A percentile compares a stretch with the other conserved stretches of the same genome.
These are phyloP conservation scores for Trypanosoma lewisi DNA, from an alignment of 208 protist genomes.

Conservation along the genomic window DNA sequence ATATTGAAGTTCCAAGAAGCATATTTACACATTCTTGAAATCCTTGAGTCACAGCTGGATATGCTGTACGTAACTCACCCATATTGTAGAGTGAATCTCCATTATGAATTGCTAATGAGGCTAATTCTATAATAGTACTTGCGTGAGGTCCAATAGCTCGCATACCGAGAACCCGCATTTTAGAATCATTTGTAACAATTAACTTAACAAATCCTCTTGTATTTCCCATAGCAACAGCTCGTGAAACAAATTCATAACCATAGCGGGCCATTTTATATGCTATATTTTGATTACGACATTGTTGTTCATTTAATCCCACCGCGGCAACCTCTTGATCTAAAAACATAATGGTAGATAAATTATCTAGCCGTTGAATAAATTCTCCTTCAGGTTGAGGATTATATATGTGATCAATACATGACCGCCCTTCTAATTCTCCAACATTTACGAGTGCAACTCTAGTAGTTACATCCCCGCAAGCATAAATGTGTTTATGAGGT, in stretches of 20 bases:
- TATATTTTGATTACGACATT: slow-evolving; percentile 69
- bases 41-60: slow-evolving; percentile 82
- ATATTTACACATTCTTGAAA: slow-evolving; percentile 91
- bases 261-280: slow-evolving; percentile 87
- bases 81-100: slow-evolving; percentile 71
- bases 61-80: slow-evolving; percentile 68
- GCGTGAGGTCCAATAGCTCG: slow-evolving; percentile 85
- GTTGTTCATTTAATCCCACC: slow-evolving; percentile 87
- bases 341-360: slow-evolving; percentile 93
- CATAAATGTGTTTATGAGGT: slow-evolving; percentile 86
- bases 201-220: slow-evolving; percentile 89
- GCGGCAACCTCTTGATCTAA: slow-evolving; percentile 88
- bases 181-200: slow-evolving; percentile 85
- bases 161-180: slow-evolving; percentile 89
- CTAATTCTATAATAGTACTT: slow-evolving; percentile 87
- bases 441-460: slow-evolving; percentile 85
- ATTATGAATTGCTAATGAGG: slow-evolving; percentile 88
- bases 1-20: slow-evolving; percentile 78
- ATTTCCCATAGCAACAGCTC: slow-evolving; percentile 87
- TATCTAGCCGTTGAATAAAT: slow-evolving; percentile 64
- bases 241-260: slow-evolving; percentile 84
- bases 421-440: slow-evolving; percentile 75
- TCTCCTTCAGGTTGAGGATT: slow-evolving; percentile 62
- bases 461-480: slow-evolving; percentile 78
- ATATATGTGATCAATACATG: slow-evolving; percentile 87